Evolutionary conservation across 768 basidiomycete species (phyloP).

Genomic region (Chalciporus chontae): DNA sequence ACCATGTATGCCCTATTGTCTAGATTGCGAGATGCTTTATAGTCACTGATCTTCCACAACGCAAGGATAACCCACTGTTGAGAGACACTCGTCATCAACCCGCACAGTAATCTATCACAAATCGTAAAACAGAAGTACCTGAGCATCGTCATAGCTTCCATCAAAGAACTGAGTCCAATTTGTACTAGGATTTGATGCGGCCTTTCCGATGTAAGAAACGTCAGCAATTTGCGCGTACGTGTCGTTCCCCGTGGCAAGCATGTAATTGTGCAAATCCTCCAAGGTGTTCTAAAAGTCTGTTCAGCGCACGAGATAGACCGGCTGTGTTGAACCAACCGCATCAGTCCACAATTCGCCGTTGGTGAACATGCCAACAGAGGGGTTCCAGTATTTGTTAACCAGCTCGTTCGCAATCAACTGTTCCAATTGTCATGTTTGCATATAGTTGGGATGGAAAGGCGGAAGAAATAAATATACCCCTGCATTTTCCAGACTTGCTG

Average conservation of each 20-base stretch:
- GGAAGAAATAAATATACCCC: conserved; percentile 9
- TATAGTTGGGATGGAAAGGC: too few relatives aligned
- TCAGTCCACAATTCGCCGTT: conserved; percentile 55
- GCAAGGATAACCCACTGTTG: conserved; percentile 54
- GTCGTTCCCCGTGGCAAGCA: conserved; percentile 46
- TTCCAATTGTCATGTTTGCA: background rate
- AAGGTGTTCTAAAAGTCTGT: conserved; percentile 43
- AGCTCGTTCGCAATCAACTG: conserved; percentile 26
- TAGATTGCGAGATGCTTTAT: conserved; percentile 40
- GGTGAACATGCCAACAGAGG: conserved; percentile 40
- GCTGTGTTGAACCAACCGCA: conserved; percentile 34
- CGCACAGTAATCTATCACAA: background rate
- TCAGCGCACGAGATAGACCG: too few relatives aligned
- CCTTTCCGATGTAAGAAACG: conserved; percentile 42
- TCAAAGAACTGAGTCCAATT: conserved; percentile 43
- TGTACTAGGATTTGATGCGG: conserved; percentile 37
- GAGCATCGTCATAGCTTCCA: conserved; percentile 53
- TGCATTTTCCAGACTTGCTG: conserved; percentile 5
- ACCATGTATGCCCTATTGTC: conserved; percentile 20
- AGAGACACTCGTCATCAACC: background rate
- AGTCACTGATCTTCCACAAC: conserved; percentile 57
- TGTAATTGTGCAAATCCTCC: conserved; percentile 56
- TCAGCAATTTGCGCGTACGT: conserved; percentile 40
- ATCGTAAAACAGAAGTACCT: conserved; percentile 29
- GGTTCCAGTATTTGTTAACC: conserved; percentile 39